A percentile compares a stretch with the other conserved stretches of the same genome.
Conservation (phyloP, 495 filamentous ascomycete species). For the Penicillium waksmanii region DNA sequence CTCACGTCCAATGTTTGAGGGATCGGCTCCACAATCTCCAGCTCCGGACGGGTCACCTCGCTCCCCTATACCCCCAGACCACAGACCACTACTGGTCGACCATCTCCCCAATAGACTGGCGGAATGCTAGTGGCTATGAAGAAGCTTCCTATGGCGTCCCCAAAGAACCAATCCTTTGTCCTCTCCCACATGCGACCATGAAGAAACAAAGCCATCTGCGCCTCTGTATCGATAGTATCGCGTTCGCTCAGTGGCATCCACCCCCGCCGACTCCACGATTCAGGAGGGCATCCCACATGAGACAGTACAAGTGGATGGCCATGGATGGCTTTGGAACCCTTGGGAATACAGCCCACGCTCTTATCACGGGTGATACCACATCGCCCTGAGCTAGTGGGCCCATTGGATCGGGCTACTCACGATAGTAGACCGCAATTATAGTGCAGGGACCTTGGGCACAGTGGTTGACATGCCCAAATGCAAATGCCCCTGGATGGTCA, state of each 20-base stretch:
- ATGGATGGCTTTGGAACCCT: background rate
- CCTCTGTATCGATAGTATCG: slow-evolving; percentile 11
- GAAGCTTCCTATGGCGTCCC: slow-evolving; percentile 19
- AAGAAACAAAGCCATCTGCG: slow-evolving; percentile 22
- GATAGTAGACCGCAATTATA: slow-evolving; percentile 16
- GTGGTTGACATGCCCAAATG: background rate
- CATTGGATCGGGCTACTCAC: slow-evolving; percentile 3
- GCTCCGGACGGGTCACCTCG: background rate
- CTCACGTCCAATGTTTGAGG: background rate
- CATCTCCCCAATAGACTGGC: slow-evolving; percentile 17
- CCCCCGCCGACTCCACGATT: too few species aligned
- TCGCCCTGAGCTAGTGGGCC: background rate
- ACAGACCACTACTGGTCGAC: slow-evolving; percentile 9
- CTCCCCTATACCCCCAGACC: background rate
- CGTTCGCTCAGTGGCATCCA: background rate
- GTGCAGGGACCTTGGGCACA: slow-evolving; percentile 8
- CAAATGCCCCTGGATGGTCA: slow-evolving; percentile 14
- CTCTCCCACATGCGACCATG: slow-evolving; percentile 20
- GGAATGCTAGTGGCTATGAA: slow-evolving; percentile 3
- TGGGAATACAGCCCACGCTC: slow-evolving; percentile 2
- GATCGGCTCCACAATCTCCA: slow-evolving; percentile 16
- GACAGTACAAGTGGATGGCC: too few species aligned
- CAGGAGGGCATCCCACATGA: too few species aligned
- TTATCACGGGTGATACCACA: slow-evolving; percentile 16
- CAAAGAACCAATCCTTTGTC: slow-evolving; percentile 3